These are phyloP conservation scores for Neofusicoccum laricinum DNA, from an alignment of 2,329 filamentous ascomycete species.

Conservation along the genomic window DNA sequence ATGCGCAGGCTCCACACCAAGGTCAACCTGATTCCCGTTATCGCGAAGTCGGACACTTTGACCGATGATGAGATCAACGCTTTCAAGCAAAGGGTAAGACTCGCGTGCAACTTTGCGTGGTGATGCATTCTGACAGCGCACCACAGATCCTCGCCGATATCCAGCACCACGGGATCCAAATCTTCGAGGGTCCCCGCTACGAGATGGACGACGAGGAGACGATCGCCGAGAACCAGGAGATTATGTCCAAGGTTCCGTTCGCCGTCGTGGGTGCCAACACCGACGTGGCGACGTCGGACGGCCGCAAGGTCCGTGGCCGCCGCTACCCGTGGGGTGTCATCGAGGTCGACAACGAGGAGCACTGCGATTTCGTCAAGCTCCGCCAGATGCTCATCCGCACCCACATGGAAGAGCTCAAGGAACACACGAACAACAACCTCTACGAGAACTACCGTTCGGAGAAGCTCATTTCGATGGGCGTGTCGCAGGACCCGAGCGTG, in stretches of 20 bases:
- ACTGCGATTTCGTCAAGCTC: conserved; percentile 99
- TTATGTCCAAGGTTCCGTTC: conserved; percentile 99
- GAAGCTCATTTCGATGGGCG: conserved; percentile 98
- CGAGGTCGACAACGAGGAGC: conserved; percentile 99
- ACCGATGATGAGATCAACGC: conserved; percentile 92
- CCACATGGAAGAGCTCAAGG: conserved; percentile 99
- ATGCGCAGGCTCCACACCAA: conserved; percentile 99
- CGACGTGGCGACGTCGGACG: conserved; percentile 87
- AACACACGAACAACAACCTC: conserved; percentile 97
- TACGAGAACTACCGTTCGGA: conserved; percentile 99
- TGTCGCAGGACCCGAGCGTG: conserved; percentile 95
- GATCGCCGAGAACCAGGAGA: conserved; percentile 99
- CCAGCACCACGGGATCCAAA: conserved; percentile 94
- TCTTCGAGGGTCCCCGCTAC: conserved; percentile 97
- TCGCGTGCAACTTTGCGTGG: background rate
- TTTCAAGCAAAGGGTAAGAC: conserved; percentile 93
- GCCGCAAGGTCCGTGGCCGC: conserved; percentile 92
- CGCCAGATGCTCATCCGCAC: conserved; percentile 99
- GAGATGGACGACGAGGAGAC: conserved; percentile 99
- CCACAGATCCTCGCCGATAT: conserved; percentile 93
- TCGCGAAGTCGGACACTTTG: conserved; percentile 96
- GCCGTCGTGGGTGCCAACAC: conserved; percentile 96
- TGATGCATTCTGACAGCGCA: background rate
- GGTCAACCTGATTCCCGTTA: conserved; percentile 99
- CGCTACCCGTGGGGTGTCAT: conserved; percentile 98